Base-by-base conservation (phyloP, 495 filamentous ascomycete genomes). In the Tuber calosporum region DNA sequence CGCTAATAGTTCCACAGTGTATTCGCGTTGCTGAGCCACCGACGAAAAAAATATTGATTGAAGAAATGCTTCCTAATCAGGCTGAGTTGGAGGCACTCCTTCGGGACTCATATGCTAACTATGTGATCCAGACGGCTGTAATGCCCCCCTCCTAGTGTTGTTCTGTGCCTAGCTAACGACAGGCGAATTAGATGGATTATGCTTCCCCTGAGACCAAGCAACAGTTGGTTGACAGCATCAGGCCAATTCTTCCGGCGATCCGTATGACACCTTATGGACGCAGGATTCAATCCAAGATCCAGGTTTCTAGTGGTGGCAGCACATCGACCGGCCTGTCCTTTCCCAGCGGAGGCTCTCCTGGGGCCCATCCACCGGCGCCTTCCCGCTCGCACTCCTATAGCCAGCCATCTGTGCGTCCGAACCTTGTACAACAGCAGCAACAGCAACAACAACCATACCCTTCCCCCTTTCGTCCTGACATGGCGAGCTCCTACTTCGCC, bases 51-150 rank as follows among this genome's bases (percentile, higher is more conserved):
- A 86, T 89, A 75, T 42, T 82, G 19, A 88, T 99, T 84, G 90
- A 97, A 71, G 87, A 90, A 26, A 94, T 97, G 85, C 89, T 98
- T 78, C 84, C 96, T 39, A 80, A 83, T 38, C 87, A 90, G 0
- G 84, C 84, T 36, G 93, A 97, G 82, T 88, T 99, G 39, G 92
- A 96, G 72, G 90, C 88, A 75, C 88, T 97, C 76, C 86, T 98
- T 43, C 91, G 92, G 39, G 96, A 99, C 82, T 91, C 89, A 0
- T 99, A 91, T 81, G 95, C 92, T 76, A 99, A 99, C 83, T 99
- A 99, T 81, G 95, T 99, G 75, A 90, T 98, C 48, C 95, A 99
- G 86, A 99, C 95, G 43, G 95, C 95, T 66, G 84, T 82, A 77
- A 73, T 71, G 41, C 41, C 38, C 73, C 73, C 79, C 38, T 39